A percentile compares a stretch with the other conserved stretches of the same genome.
These are phyloP conservation scores for Ligustrum vulgare DNA, from an alignment of 257 asterid genomes.

Conservation along the genomic window DNA sequence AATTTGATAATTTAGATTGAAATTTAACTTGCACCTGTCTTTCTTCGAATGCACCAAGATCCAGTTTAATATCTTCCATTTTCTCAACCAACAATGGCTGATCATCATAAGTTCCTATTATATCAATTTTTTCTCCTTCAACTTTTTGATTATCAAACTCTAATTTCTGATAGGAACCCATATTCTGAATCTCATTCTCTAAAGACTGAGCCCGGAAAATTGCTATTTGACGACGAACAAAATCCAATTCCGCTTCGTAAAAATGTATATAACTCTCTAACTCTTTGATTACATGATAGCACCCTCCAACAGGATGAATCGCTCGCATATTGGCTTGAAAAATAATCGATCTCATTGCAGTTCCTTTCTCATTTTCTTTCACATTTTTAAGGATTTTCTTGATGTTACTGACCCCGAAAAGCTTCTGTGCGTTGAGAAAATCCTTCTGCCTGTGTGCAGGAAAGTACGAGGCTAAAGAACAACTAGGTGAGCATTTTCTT, in stretches of 20 bases:
- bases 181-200: not conserved
- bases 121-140: not conserved
- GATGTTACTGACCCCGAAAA: slow-evolving; percentile 41
- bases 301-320: slow-evolving; percentile 45
- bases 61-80: not conserved
- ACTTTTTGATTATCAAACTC: not conserved
- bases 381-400: slow-evolving; percentile 12
- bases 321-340: slow-evolving; percentile 37
- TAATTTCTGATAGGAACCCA: not conserved
- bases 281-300: not conserved
- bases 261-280: not conserved
- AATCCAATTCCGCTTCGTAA: slow-evolving; percentile 12
- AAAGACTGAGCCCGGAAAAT: not conserved
- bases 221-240: slow-evolving; percentile 8
- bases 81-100: not conserved
- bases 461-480: slow-evolving; percentile 44
- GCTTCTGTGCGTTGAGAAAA: slow-evolving; percentile 38
- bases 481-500: slow-evolving; percentile 32
- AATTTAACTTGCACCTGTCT: not conserved
- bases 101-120: not conserved
- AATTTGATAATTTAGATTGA: not conserved
- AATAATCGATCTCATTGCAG: slow-evolving; percentile 25
- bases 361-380: not conserved
- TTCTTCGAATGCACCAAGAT: not conserved
- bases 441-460: slow-evolving; percentile 36